Evolutionary conservation across 2,329 filamentous ascomycete species (phyloP).

Genomic region (Monilinia fructigena): DNA sequence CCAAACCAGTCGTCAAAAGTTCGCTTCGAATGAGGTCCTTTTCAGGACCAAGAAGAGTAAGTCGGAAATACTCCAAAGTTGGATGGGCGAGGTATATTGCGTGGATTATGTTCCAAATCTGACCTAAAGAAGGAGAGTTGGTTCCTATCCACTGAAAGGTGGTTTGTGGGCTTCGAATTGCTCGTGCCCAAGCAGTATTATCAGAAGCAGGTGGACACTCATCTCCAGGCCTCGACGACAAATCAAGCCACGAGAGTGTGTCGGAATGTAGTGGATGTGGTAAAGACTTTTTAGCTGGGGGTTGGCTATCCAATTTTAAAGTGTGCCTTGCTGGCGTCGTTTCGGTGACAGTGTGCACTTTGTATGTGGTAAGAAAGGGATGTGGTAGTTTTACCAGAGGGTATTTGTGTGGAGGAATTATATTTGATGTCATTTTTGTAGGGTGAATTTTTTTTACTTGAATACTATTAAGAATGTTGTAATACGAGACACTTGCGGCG

Average conservation of each 20-base stretch:
- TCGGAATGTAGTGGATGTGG: constrained; percentile 38
- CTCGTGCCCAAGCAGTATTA: constrained; percentile 43
- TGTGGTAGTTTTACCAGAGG: constrained; percentile 32
- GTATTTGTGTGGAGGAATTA: constrained; percentile 21
- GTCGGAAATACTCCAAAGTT: constrained; percentile 41
- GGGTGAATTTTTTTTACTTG: background rate
- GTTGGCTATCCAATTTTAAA: constrained; percentile 25
- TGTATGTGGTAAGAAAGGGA: constrained; percentile 30
- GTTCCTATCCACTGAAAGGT: constrained; percentile 40
- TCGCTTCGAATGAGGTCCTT: constrained; percentile 37
- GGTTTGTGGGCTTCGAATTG: constrained; percentile 38
- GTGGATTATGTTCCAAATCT: constrained; percentile 45
- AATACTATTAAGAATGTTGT: background rate
- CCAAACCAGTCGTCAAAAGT: constrained; percentile 37
- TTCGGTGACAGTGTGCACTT: constrained; percentile 25
- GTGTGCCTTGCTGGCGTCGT: constrained; percentile 24
- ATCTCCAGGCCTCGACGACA: constrained; percentile 31
- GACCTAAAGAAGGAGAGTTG: constrained; percentile 38
- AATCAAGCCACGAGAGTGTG: constrained; percentile 36
- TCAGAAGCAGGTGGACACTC: constrained; percentile 35
- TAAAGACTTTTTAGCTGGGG: constrained; percentile 23
- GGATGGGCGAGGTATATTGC: constrained; percentile 41
- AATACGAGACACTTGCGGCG: background rate
- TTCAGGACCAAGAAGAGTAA: constrained; percentile 39
- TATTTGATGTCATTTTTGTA: constrained; percentile 5